Percentiles rank a stretch among this genome's conserved stretches.
These are phyloP conservation scores for Candida cerambycidarum DNA, from an alignment of 805 yeast species.

Conservation along the genomic window DNA sequence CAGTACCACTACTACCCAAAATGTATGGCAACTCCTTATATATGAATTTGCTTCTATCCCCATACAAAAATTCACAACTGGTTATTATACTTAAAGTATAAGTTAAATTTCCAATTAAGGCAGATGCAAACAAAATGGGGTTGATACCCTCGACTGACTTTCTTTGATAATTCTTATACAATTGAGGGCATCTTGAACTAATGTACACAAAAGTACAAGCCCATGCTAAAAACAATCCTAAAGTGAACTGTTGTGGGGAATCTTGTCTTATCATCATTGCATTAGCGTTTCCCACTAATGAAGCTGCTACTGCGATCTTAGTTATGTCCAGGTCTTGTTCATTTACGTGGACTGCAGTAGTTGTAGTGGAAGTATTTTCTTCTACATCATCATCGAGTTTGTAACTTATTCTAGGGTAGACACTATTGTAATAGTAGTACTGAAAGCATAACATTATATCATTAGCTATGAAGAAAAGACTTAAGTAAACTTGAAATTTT, in stretches of 20 bases:
- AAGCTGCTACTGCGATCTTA: conserved; percentile 11
- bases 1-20: conserved; percentile 83
- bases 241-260: not conserved
- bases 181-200: conserved; percentile 80
- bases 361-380: not conserved
- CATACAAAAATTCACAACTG: conserved; percentile 50
- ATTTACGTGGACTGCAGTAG: conserved; percentile 10
- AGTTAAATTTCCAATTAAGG: conserved; percentile 73
- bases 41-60: conserved; percentile 47
- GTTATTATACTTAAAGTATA: conserved; percentile 75
- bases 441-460: conserved; percentile 41
- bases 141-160: conserved; percentile 88
- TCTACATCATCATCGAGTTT: not conserved
- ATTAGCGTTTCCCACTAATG: conserved; percentile 9
- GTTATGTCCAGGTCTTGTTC: conserved; percentile 12
- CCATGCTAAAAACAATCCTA: conserved; percentile 59
- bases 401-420: conserved; percentile 23
- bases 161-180: conserved; percentile 69
- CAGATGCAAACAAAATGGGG: conserved; percentile 74
- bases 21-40: conserved; percentile 76
- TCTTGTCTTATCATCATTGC: conserved; percentile 15
- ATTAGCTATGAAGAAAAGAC: conserved; percentile 39
- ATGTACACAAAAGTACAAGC: conserved; percentile 72
- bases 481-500: conserved; percentile 38
- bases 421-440: conserved; percentile 42